Evolutionary conservation across 768 basidiomycete genomes (phyloP).

Genomic region (Tulasnella sp.): DNA sequence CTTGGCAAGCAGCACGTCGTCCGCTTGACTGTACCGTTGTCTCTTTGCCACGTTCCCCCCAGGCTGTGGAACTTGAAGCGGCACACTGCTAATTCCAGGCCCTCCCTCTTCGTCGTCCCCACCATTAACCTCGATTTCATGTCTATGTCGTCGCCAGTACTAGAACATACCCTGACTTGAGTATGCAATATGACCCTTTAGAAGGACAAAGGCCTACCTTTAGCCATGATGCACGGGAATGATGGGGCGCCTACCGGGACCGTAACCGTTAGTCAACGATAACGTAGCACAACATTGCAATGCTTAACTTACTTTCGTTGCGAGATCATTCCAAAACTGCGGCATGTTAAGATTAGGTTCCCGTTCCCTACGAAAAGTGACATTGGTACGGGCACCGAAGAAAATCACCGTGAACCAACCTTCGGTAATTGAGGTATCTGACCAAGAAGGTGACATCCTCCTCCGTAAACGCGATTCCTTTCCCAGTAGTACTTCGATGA

Average conservation of each 20-base stretch:
- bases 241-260: slow-evolving; percentile 58
- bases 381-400: background rate
- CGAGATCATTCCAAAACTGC: slow-evolving; percentile 67
- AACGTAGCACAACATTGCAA: background rate
- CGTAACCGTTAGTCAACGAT: background rate
- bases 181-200: background rate
- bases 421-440: slow-evolving; percentile 63
- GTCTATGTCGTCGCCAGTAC: slow-evolving; percentile 78
- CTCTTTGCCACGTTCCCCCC: slow-evolving; percentile 54
- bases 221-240: slow-evolving; percentile 89
- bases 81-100: background rate
- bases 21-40: slow-evolving; percentile 67
- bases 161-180: background rate
- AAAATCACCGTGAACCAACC: slow-evolving; percentile 30
- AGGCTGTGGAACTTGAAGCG: slow-evolving; percentile 46
- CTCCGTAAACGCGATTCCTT: slow-evolving; percentile 78
- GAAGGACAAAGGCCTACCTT: slow-evolving; percentile 29
- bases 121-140: slow-evolving; percentile 55
- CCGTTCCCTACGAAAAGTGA: slow-evolving; percentile 3
- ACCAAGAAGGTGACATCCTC: slow-evolving; percentile 70
- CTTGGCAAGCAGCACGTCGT: slow-evolving; percentile 66
- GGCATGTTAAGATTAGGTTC: slow-evolving; percentile 45
- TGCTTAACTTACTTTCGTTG: slow-evolving; percentile 37
- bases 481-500: slow-evolving; percentile 75
- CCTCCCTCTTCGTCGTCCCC: slow-evolving; percentile 25